phyloP scores from a whole-genome alignment of 306 rosid species.

The Canavalia ensiformis region DNA sequence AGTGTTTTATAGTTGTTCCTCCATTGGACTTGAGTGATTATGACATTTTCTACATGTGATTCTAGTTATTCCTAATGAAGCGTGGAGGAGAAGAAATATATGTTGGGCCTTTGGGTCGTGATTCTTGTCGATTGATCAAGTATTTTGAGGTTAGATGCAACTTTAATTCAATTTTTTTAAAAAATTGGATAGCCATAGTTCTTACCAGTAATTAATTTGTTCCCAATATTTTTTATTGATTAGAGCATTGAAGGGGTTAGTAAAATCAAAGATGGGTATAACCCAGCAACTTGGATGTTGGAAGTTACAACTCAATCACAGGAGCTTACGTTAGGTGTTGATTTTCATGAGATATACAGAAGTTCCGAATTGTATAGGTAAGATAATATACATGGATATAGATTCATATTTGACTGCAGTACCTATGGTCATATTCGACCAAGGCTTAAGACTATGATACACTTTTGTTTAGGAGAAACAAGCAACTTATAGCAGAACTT shows the following conservation, averaged over 20 bases:
- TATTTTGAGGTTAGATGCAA: conserved; percentile 67
- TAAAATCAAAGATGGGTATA: conserved; percentile 80
- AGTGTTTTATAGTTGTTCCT: not conserved
- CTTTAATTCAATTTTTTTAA: conserved; percentile 9
- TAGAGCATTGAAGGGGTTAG: conserved; percentile 70
- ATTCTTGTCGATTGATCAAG: conserved; percentile 63
- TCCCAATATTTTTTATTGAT: conserved; percentile 6
- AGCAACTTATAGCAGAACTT: conserved; percentile 65
- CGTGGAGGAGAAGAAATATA: conserved; percentile 81
- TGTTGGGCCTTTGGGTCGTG: conserved; percentile 76
- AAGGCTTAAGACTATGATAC: conserved; percentile 4
- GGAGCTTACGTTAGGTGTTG: conserved; percentile 67
- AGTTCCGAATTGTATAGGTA: conserved; percentile 73
- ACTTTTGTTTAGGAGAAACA: conserved; percentile 74
- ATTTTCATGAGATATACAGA: conserved; percentile 67
- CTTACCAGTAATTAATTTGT: not conserved
- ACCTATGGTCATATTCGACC: not conserved
- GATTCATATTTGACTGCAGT: not conserved
- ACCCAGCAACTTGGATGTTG: conserved; percentile 99
- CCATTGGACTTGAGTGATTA: not conserved
- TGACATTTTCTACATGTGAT: conserved; percentile 24
- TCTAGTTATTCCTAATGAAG: conserved; percentile 65
- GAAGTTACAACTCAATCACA: conserved; percentile 72
- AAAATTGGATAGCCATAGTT: conserved; percentile 1
- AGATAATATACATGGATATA: not conserved